Evolutionary conservation across 345 rosid species (phyloP).

Genomic region (Aquilaria sinensis): DNA sequence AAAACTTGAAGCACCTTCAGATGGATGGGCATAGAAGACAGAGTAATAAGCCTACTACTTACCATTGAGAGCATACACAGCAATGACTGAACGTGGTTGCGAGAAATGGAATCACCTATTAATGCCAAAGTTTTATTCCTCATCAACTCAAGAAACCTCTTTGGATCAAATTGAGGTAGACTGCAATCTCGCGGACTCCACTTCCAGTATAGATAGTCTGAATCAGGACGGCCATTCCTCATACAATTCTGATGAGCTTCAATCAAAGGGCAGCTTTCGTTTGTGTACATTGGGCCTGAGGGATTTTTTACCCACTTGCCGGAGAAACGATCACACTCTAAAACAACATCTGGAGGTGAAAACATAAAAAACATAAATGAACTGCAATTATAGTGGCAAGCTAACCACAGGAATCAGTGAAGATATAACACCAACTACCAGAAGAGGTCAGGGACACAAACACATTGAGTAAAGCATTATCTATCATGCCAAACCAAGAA

Average conservation of each 20-base stretch:
- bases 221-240: constrained; percentile 83
- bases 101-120: constrained; percentile 91
- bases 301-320: constrained; percentile 86
- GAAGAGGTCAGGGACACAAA: no score
- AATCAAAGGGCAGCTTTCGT: constrained; percentile 52
- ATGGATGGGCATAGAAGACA: background rate
- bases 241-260: constrained; percentile 91
- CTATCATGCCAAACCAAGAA: no score
- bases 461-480: no score
- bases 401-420: no score
- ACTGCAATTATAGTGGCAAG: background rate
- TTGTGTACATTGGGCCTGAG: constrained; percentile 73
- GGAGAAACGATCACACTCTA: constrained; percentile 67
- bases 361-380: background rate
- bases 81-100: constrained; percentile 85
- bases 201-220: constrained; percentile 74
- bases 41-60: constrained; percentile 14
- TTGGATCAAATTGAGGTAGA: constrained; percentile 64
- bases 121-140: constrained; percentile 76
- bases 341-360: constrained; percentile 24
- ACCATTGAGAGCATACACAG: constrained; percentile 81
- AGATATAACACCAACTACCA: no score
- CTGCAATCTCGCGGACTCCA: constrained; percentile 80
- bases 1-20: background rate
- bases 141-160: constrained; percentile 64